phyloP scores from a whole-genome alignment of 2,329 filamentous ascomycete genomes.

The Coleophoma crateriformis region DNA sequence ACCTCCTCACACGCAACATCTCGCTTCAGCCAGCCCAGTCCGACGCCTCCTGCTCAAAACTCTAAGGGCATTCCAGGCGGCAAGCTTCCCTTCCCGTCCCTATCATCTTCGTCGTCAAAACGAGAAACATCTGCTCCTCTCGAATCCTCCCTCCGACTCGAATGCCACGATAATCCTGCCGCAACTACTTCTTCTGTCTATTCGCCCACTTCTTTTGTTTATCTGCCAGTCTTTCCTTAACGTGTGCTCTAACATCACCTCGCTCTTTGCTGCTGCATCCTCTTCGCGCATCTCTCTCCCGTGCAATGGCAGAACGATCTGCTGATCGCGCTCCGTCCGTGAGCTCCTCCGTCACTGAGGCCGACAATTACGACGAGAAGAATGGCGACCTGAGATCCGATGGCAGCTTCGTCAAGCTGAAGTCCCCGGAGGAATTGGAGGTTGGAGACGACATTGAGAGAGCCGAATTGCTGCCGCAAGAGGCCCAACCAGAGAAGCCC shows the following conservation, averaged over 20 bases:
- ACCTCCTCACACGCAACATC: not conserved
- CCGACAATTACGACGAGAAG: constrained; percentile 22
- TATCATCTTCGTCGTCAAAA: not conserved
- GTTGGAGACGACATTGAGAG: constrained; percentile 33
- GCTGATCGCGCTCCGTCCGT: constrained; percentile 17
- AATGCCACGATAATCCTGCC: not conserved
- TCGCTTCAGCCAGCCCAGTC: not conserved
- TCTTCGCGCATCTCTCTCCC: not conserved
- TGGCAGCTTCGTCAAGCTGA: constrained; percentile 18
- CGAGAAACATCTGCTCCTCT: not conserved
- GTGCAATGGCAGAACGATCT: constrained; percentile 19
- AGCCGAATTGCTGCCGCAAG: constrained; percentile 33
- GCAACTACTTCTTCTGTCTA: not conserved
- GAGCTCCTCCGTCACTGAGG: constrained; percentile 21
- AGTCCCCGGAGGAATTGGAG: constrained; percentile 29
- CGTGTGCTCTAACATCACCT: not conserved
- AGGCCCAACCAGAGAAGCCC: constrained; percentile 26
- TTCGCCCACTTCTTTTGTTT: not conserved
- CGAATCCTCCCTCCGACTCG: not conserved
- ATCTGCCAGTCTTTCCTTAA: not conserved
- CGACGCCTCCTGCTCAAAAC: too few species aligned
- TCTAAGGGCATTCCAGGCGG: not conserved
- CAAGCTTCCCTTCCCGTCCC: not conserved
- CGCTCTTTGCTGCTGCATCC: not conserved
- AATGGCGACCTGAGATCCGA: constrained; percentile 9